Evolutionary conservation across 768 basidiomycete species (phyloP), one percentile per base, ranked within the genome.

Genomic region (Kockovaella imperatae): DNA sequence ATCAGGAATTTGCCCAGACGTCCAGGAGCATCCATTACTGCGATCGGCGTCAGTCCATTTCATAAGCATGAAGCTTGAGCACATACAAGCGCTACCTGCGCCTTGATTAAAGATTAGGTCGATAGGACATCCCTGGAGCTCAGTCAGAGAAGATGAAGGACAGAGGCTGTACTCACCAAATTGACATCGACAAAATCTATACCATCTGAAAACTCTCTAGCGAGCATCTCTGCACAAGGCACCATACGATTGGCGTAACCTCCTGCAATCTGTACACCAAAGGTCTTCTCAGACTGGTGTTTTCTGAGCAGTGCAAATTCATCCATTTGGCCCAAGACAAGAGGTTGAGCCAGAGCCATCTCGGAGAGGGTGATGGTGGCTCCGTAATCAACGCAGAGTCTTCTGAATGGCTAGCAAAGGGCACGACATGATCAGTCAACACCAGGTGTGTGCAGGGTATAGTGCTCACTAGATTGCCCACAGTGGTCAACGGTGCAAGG

Each of bases 291-390:
- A 1, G 83, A 83, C 0, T 87, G 85, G 61, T 96, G 91, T 28
- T 89, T 77, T 35, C 90, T 75, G 36, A 93, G 83, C 2, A 96
- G 77, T 0, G 88, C 89, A 89, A 90, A 97, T 72, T 99, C 93
- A 62, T 89, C 87, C 50, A 83, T 84, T 8, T 87, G 88, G 3
- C 87, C 93, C 8, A 77, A 73, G 18, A 95, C 77, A 69, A 97
- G 87, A 2, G 91, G 91, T 35, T 79, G 82, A 4, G 89, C 83
- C n/a, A 99, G 78, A 3, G 87, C 90, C 93, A 96, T 96, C 72
- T 96, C 93, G 21, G 89, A 88, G 54, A 87, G 90, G 3, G 90
- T 93, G 59, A 97, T 95, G 54, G 93, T 90, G 2, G 85, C 88
- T 13, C 93, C 93, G 49, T 84, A 81, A 21, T 79, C 75, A 7